Evolutionary conservation across 345 rosid genomes (phyloP), one percentile per base, ranked within the genome.

Genomic region (Boechera retrofracta): DNA sequence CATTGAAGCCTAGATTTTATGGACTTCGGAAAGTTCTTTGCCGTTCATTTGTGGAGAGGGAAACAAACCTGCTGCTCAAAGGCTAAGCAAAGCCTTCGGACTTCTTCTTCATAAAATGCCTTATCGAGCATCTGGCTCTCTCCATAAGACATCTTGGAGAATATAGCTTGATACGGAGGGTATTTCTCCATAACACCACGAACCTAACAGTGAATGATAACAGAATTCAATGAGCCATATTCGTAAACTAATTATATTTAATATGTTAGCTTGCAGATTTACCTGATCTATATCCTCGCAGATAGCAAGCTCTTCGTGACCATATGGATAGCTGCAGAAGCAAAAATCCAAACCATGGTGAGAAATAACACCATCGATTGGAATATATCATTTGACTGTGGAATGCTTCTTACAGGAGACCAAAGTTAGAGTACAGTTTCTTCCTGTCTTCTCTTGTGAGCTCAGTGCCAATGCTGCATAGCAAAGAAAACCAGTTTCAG

Each of bases 91-190:
- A 92, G 97, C 89, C 99, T 91, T 85, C 92, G 89, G 65, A 95
- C 98, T 84, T 95, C 98, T 84, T 95, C 99, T 80, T 92, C 99
- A 21, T 92, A 95, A 74, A 95, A 95, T 76, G 98, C 99, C 75
- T 93, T 92, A 83, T 95, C 98, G 2, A 95, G 99, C 87, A 92
- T 84, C 85, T 93, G 99, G 73, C 98, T 95, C 86, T 91, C 99
- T 58, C 99, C 98, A 59, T 92, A 95, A 0, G 98, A 88, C 75
- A 95, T 69, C 81, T 85, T 95, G 4, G 96, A 84, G 77, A 95
- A 95, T 42, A 92, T 89, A 0, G 96, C 84, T 76, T 95, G 98
- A 62, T 92, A 95, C 0, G 99, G 97, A 38, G 99, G 99, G 63
- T 92, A 91, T 31, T 93, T 92, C 77, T 91, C 99, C 98, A 95